A percentile compares a stretch with the other conserved stretches of the same genome.
Evolutionary conservation across 768 basidiomycete species (phyloP).

Genomic region (Boletales sp.): DNA sequence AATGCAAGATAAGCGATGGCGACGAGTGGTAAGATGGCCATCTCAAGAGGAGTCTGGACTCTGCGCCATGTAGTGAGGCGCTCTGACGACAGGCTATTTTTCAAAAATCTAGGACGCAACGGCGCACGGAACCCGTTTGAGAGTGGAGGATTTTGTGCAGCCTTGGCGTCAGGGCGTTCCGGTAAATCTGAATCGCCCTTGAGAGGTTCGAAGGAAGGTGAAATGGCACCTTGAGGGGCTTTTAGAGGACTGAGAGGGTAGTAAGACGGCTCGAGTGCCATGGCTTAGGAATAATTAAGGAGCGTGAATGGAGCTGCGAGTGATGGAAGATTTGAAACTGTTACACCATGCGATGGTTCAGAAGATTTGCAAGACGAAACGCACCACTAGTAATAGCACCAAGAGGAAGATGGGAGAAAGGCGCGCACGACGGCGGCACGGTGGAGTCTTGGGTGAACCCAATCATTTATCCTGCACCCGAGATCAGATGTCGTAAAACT

Average conservation of each 20-base stretch:
- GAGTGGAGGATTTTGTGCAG: background rate
- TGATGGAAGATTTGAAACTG: background rate
- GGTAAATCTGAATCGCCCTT: background rate
- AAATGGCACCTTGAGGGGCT: background rate
- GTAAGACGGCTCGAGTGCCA: constrained; percentile 11
- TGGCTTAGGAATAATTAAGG: constrained; percentile 1
- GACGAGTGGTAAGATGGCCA: constrained; percentile 22
- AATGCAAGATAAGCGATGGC: constrained; percentile 29
- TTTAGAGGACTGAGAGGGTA: constrained; percentile 14
- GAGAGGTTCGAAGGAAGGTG: background rate
- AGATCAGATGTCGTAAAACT: too few species aligned
- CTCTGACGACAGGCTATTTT: background rate
- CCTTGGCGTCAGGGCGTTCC: background rate
- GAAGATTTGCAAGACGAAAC: background rate
- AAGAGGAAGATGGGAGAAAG: background rate
- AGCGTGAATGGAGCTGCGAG: constrained; percentile 5
- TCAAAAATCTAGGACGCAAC: constrained; percentile 1
- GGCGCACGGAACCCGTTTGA: constrained; percentile 8
- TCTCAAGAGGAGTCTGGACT: constrained; percentile 5
- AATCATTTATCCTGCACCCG: too few species aligned
- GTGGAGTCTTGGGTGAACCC: too few species aligned
- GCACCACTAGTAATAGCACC: background rate
- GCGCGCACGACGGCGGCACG: background rate
- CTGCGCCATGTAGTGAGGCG: constrained; percentile 6
- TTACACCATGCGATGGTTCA: background rate